These are phyloP conservation scores for Flaveria floridana DNA, from an alignment of 140 eudicot species.

Conservation along the genomic window DNA sequence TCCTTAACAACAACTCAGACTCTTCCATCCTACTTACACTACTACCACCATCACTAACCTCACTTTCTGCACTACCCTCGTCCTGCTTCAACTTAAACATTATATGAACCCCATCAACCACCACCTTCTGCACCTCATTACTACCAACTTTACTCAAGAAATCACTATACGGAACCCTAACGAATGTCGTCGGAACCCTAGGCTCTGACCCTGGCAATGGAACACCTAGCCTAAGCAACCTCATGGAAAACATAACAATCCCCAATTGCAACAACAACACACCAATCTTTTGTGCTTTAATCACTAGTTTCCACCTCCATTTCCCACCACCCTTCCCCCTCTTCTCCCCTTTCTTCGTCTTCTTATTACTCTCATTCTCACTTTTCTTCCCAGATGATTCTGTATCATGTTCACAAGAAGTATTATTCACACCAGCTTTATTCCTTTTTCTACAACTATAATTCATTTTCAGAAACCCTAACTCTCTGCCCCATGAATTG, in stretches of 20 bases:
- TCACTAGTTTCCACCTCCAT: conserved; percentile 84
- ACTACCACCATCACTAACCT: conserved; percentile 14
- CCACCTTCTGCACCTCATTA: conserved; percentile 81
- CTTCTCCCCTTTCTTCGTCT: conserved; percentile 53
- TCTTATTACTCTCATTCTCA: conserved; percentile 51
- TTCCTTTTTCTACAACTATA: conserved; percentile 20
- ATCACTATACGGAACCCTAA: conserved; percentile 89
- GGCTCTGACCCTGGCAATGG: conserved; percentile 85
- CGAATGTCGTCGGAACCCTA: conserved; percentile 51
- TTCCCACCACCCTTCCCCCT: conserved; percentile 56
- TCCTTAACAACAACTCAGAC: conserved; percentile 61
- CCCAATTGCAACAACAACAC: conserved; percentile 75
- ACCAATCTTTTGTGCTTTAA: conserved; percentile 81
- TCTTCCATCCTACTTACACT: conserved; percentile 48
- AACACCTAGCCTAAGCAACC: conserved; percentile 67
- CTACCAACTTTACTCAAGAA: conserved; percentile 71
- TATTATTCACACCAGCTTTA: conserved; percentile 32
- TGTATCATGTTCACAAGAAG: conserved; percentile 73
- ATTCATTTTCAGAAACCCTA: conserved; percentile 36
- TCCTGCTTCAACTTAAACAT: conserved; percentile 70
- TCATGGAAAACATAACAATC: conserved; percentile 74
- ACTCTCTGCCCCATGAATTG: conserved; percentile 37
- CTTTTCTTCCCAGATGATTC: conserved; percentile 56
- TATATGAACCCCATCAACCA: conserved; percentile 87
- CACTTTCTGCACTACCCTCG: conserved; percentile 30